Percentiles rank a stretch among this genome's conserved stretches.
Conservation (phyloP, 2,329 filamentous ascomycete genomes). For the Cladosporium phlei region DNA sequence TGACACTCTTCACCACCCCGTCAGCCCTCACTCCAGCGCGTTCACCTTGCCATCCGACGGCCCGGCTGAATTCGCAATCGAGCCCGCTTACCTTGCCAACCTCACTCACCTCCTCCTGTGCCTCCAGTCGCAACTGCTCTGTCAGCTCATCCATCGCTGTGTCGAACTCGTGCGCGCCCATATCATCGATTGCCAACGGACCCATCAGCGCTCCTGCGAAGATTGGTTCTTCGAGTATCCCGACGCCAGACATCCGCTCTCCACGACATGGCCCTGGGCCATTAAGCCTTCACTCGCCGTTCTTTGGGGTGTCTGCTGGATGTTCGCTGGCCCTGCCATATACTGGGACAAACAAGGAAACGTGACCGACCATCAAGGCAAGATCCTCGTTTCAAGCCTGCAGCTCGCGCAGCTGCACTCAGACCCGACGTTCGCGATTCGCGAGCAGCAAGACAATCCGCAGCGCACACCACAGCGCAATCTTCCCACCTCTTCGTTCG, state of each 20-base stretch:
- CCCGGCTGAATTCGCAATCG: constrained; percentile 24
- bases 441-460: not conserved
- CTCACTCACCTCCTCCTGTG: constrained; percentile 40
- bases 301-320: constrained; percentile 37
- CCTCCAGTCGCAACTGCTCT: constrained; percentile 34
- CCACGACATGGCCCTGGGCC: constrained; percentile 37
- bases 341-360: constrained; percentile 16
- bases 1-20: constrained; percentile 25
- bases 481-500: not conserved
- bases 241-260: constrained; percentile 29
- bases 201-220: constrained; percentile 20
- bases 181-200: constrained; percentile 22
- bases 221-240: constrained; percentile 32
- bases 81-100: constrained; percentile 35
- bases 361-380: constrained; percentile 14
- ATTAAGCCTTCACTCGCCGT: constrained; percentile 33
- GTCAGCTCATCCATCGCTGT: constrained; percentile 15
- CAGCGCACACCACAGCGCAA: not conserved
- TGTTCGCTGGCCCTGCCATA: constrained; percentile 27
- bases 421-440: not conserved
- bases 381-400: constrained; percentile 8
- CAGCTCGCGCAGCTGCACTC: constrained; percentile 10
- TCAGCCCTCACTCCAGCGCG: not conserved
- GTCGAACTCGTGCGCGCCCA: constrained; percentile 19
- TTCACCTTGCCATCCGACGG: not conserved